Evolutionary conservation across 2,329 filamentous ascomycete species (phyloP).

Genomic region (Trichoderma semiorbis): DNA sequence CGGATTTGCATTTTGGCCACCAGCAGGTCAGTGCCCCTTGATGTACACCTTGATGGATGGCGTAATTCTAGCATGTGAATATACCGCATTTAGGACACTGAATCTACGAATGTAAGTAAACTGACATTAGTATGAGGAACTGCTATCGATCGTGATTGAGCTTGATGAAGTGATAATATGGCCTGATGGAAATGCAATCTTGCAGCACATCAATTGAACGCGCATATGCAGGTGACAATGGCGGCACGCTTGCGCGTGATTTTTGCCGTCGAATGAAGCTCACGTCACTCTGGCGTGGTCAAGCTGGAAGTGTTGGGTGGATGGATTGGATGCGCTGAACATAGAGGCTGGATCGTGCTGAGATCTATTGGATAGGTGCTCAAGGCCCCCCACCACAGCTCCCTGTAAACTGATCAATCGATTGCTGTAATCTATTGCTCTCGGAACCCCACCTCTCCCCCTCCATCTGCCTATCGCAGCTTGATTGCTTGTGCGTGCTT

Average conservation of each 20-base stretch:
- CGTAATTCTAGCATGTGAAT: background rate
- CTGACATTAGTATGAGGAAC: background rate
- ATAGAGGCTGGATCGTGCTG: background rate
- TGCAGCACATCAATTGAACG: background rate
- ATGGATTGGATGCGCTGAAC: background rate
- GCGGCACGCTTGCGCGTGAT: background rate
- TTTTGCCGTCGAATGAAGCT: constrained; percentile 1
- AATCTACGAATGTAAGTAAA: background rate
- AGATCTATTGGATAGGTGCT: too few species aligned
- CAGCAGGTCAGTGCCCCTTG: background rate
- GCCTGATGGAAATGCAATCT: background rate
- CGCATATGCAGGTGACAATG: background rate
- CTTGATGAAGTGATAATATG: constrained; percentile 2
- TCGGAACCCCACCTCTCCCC: constrained; percentile 5
- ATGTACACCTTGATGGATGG: background rate
- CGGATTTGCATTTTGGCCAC: background rate
- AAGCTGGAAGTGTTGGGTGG: background rate
- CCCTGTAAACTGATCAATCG: background rate
- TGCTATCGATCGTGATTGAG: background rate
- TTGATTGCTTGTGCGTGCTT: constrained; percentile 20
- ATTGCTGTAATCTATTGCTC: constrained; percentile 15
- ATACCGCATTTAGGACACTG: background rate
- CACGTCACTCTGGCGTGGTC: constrained; percentile 19
- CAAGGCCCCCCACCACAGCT: constrained; percentile 2
- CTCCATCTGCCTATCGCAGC: constrained; percentile 23